phyloP scores from a whole-genome alignment of 768 basidiomycete genomes.

The Leccinum broughii region DNA sequence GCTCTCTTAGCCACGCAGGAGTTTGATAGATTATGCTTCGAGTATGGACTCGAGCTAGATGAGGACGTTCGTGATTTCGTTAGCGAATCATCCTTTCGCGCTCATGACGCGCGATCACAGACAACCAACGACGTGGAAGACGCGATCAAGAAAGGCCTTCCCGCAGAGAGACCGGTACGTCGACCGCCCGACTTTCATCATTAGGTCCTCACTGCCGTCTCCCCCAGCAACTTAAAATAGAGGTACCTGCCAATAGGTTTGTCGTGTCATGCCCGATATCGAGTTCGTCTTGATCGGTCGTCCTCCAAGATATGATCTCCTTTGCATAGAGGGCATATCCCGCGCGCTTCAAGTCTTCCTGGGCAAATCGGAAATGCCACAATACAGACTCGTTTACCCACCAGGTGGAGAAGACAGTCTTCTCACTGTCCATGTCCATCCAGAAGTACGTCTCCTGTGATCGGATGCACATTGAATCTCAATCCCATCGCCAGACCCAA shows the following conservation, averaged over 20 bases:
- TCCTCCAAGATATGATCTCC: conserved; percentile 81
- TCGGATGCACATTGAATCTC: background rate
- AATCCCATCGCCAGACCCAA: conserved; percentile 53
- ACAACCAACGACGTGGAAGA: conserved; percentile 88
- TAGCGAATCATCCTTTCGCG: background rate
- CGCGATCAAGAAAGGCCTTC: conserved; percentile 78
- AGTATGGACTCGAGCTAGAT: conserved; percentile 96
- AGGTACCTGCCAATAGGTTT: conserved; percentile 95
- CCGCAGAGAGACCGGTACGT: conserved; percentile 77
- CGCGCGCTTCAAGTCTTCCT: conserved; percentile 85
- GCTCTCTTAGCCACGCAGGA: conserved; percentile 75
- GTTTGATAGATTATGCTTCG: conserved; percentile 94
- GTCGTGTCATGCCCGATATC: conserved; percentile 6
- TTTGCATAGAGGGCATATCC: conserved; percentile 96
- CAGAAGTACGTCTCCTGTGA: conserved; percentile 58
- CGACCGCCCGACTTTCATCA: conserved; percentile 18
- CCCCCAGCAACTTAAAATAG: conserved; percentile 92
- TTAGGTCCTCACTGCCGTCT: conserved; percentile 7
- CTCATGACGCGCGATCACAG: conserved; percentile 40
- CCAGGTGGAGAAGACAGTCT: conserved; percentile 64
- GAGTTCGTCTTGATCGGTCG: conserved; percentile 7
- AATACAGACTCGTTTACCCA: conserved; percentile 74
- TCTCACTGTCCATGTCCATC: conserved; percentile 64
- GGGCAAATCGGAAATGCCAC: conserved; percentile 61
- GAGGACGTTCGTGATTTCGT: conserved; percentile 74